Base-by-base conservation (phyloP, 208 protist species). In the Trypanosomatidae sp. region DNA sequence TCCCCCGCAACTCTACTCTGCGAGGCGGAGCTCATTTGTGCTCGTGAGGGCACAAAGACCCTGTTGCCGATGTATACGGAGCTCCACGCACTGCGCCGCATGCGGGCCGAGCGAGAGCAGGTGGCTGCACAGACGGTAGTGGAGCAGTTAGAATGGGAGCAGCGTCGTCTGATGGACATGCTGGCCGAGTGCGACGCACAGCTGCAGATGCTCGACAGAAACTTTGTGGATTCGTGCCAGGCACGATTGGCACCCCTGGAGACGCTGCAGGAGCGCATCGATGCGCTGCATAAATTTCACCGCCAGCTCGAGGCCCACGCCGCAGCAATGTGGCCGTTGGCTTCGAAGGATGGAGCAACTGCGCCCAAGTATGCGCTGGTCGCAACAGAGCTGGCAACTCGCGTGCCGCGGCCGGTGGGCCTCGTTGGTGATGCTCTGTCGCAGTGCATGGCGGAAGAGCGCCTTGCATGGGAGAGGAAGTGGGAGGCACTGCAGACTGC, bases 1-100 rank as follows among this genome's bases (percentile, higher is more conserved):
- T 47, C 46, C 41, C 0, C 22, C 3, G 49, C 47, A 41, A 43
- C 65, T 9, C 69, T 82, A 5, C 65, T 80, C 15, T 76, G 80
- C 2, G 87, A 91, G 66, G 78, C 79, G 39, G 79, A 77, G 55
- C 47, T 84, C 9, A 70, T 92, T 25, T 79, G 88, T 43, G 71
- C 55, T 9, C 82, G 82, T 25, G 88, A 92, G 69, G 65, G 79
- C 28, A 73, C 66, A 25, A 50, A 68, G 30, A 87, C 74, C 10
- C 41, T 92, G 1, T 52, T 87, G 41, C 80, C 88, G 7, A 70
- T 92, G 10, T 92, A 92, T 71, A 77, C 80, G 52, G 88, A 92
- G 59, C 74, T 92, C 28, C 71, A 86, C 39, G 25, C 72, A 2
- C 70, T 92, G 22, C 88, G 88, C n/a, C 43, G 67, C 25, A 66